These are phyloP conservation scores for Ulota crispa DNA, from an alignment of 225 moss, liverwort and hornwort genomes.

Conservation along the genomic window DNA sequence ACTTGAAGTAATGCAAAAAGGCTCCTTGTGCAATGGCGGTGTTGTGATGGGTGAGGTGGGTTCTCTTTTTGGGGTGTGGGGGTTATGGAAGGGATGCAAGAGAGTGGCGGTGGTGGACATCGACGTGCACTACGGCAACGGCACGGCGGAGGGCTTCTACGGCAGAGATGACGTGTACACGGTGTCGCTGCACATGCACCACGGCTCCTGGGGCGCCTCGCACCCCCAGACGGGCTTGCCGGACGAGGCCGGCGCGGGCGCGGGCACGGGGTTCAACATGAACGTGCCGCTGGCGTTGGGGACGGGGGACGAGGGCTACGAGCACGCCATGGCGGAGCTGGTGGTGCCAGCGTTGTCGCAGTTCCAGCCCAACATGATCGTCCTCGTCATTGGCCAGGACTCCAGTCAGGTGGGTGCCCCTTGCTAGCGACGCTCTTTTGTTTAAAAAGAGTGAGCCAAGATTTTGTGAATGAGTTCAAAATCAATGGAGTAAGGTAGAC, in stretches of 20 bases:
- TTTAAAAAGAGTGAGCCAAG: no score
- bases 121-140: conserved; percentile 77
- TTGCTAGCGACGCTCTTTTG: no score
- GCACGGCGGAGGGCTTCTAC: conserved; percentile 78
- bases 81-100: conserved; percentile 40
- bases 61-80: not conserved
- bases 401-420: conserved; percentile 56
- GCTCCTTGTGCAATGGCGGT: not conserved
- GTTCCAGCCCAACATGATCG: conserved; percentile 61
- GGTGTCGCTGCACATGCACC: conserved; percentile 77
- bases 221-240: conserved; percentile 59
- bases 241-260: conserved; percentile 52
- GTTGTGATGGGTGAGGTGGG: not conserved
- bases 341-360: conserved; percentile 55
- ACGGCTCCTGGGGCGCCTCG: conserved; percentile 74
- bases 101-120: conserved; percentile 71
- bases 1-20: not conserved
- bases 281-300: conserved; percentile 65
- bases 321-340: conserved; percentile 56
- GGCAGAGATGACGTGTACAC: conserved; percentile 60
- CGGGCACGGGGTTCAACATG: conserved; percentile 60
- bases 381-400: conserved; percentile 67
- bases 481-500: no score
- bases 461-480: no score
- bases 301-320: conserved; percentile 68